phyloP scores from a whole-genome alignment of 768 basidiomycete genomes.

The Hysterangium stoloniferum region DNA sequence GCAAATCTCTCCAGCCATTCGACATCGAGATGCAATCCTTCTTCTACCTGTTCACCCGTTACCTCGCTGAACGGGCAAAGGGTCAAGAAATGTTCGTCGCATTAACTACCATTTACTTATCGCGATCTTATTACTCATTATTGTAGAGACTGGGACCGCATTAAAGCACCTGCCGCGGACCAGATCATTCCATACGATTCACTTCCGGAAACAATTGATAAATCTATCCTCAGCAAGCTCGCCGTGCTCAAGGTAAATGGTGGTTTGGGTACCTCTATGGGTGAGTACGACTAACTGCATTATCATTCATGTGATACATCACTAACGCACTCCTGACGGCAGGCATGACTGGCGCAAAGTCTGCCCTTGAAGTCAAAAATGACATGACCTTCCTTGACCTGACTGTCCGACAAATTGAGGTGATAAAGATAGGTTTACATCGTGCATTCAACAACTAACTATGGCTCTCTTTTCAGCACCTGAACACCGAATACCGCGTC shows the following conservation, averaged over 20 bases:
- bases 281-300: conserved; percentile 30
- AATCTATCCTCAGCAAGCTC: conserved; percentile 77
- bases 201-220: conserved; percentile 51
- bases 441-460: background rate
- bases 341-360: conserved; percentile 86
- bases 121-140: conserved; percentile 3
- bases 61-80: conserved; percentile 82
- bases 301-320: background rate
- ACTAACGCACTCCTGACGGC: conserved; percentile 3
- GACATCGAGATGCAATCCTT: conserved; percentile 95
- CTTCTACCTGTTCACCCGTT: conserved; percentile 93
- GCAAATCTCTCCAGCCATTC: conserved; percentile 52
- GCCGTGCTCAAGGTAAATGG: conserved; percentile 95
- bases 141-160: conserved; percentile 77
- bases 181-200: conserved; percentile 79
- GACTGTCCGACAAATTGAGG: conserved; percentile 87
- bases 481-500: conserved; percentile 76
- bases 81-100: conserved; percentile 72
- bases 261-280: conserved; percentile 87
- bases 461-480: conserved; percentile 38
- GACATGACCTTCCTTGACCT: conserved; percentile 98
- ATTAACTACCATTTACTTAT: conserved; percentile 13
- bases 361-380: conserved; percentile 91
- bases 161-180: conserved; percentile 79
- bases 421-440: conserved; percentile 16